Evolutionary conservation across 2,329 filamentous ascomycete genomes (phyloP).

Genomic region (Periconia sp.): DNA sequence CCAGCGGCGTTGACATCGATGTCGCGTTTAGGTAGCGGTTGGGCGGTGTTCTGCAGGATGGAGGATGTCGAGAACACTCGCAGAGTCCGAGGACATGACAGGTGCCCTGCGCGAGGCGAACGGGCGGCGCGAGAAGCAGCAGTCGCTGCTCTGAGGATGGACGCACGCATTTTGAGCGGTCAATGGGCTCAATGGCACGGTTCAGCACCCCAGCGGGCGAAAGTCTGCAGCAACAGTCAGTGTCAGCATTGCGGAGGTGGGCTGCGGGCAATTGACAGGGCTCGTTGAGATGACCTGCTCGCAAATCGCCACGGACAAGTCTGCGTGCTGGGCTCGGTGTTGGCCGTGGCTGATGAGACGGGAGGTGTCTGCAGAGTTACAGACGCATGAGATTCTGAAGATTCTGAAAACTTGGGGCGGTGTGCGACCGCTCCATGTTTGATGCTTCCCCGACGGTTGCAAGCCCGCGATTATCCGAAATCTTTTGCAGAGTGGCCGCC

Average conservation of each 20-base stretch:
- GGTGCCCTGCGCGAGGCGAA: slow-evolving; percentile 23
- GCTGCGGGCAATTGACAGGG: not conserved
- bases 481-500: not conserved
- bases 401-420: too few relatives aligned
- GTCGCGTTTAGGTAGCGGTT: slow-evolving; percentile 21
- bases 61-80: slow-evolving; percentile 20
- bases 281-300: too few relatives aligned
- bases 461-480: slow-evolving; percentile 2
- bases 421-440: too few relatives aligned
- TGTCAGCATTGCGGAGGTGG: not conserved
- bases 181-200: slow-evolving; percentile 10
- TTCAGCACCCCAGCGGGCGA: slow-evolving; percentile 2
- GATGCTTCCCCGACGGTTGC: too few relatives aligned
- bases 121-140: slow-evolving; percentile 33
- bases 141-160: slow-evolving; percentile 39
- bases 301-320: too few relatives aligned
- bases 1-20: slow-evolving; percentile 34
- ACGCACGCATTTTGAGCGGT: slow-evolving; percentile 34
- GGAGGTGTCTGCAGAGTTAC: too few relatives aligned
- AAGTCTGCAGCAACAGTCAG: slow-evolving; percentile 1
- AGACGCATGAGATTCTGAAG: too few relatives aligned
- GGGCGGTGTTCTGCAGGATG: slow-evolving; percentile 9
- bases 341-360: too few relatives aligned
- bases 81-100: slow-evolving; percentile 27
- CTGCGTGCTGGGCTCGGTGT: too few relatives aligned